Percentiles rank a stretch among this genome's conserved stretches.
phyloP scores from a whole-genome alignment of 495 filamentous ascomycete genomes.

The Haplographium delicatum region DNA sequence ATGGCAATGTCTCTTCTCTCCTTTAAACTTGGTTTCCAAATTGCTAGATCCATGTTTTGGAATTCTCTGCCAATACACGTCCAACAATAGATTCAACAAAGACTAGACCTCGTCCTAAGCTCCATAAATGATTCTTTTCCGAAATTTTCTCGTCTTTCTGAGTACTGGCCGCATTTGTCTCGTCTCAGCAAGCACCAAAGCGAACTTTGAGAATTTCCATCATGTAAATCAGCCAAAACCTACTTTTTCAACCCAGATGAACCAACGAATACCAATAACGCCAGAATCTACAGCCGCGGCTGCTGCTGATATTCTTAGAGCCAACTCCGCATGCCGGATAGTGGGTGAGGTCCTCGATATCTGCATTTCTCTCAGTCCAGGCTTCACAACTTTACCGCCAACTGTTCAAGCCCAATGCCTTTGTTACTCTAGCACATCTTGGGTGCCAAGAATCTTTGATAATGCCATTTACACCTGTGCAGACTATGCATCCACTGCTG shows the following conservation, averaged over 20 bases:
- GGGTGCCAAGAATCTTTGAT: slow-evolving; percentile 18
- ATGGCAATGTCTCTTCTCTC: too few species aligned
- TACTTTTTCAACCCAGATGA: too few species aligned
- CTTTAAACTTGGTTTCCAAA: too few species aligned
- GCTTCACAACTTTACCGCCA: slow-evolving; percentile 17
- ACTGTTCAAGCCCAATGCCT: slow-evolving; percentile 19
- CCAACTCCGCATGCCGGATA: slow-evolving; percentile 7
- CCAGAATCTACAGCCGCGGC: background rate
- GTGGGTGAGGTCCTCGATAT: slow-evolving; percentile 14
- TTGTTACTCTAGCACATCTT: slow-evolving; percentile 19
- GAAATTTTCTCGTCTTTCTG: background rate
- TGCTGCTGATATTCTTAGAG: too few species aligned
- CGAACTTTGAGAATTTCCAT: background rate
- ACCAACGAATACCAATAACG: background rate
- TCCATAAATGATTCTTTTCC: background rate
- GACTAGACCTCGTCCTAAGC: too few species aligned
- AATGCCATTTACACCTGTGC: slow-evolving; percentile 15
- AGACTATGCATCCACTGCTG: slow-evolving; percentile 14
- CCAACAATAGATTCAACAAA: too few species aligned
- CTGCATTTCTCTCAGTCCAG: slow-evolving; percentile 15
- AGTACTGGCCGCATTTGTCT: background rate
- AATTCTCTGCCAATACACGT: too few species aligned
- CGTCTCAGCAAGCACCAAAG: background rate
- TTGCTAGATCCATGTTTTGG: too few species aligned
- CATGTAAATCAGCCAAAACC: background rate